Evolutionary conservation across 768 basidiomycete genomes (phyloP).

Genomic region (Dendrothele bispora): DNA sequence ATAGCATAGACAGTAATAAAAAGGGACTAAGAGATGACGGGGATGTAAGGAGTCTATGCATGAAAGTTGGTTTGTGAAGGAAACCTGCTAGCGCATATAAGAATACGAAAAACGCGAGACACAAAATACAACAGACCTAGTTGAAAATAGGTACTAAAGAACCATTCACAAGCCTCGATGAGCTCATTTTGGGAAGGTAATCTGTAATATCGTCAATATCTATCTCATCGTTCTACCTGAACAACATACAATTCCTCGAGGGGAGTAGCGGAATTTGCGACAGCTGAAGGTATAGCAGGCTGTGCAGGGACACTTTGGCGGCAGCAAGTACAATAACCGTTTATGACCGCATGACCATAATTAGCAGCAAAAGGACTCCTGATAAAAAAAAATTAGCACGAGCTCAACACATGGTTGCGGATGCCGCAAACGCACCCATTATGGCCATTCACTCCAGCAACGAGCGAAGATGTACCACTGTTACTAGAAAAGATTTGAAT

Average conservation of each 20-base stretch:
- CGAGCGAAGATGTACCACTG: not conserved
- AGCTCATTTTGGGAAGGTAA: slow-evolving; percentile 11
- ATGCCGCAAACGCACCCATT: too few species aligned
- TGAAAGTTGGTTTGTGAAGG: slow-evolving; percentile 12
- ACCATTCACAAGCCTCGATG: slow-evolving; percentile 13
- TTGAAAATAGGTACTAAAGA: slow-evolving; percentile 12
- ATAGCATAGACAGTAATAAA: slow-evolving; percentile 11
- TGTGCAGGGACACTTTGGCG: slow-evolving; percentile 4
- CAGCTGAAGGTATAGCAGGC: not conserved
- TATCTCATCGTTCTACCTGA: not conserved
- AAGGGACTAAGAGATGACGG: slow-evolving; percentile 10
- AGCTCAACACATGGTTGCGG: too few species aligned
- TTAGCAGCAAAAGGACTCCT: too few species aligned
- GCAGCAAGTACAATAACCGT: slow-evolving; percentile 4
- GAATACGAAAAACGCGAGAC: not conserved
- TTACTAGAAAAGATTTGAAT: too few species aligned
- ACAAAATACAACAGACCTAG: slow-evolving; percentile 26
- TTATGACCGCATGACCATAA: slow-evolving; percentile 1
- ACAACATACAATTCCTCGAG: slow-evolving; percentile 7
- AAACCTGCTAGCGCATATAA: slow-evolving; percentile 1
- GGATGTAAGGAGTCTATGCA: slow-evolving; percentile 10
- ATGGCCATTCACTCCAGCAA: not conserved
- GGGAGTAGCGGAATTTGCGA: not conserved
- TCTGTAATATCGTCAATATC: not conserved
- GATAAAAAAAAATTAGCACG: too few species aligned